phyloP scores from a whole-genome alignment of 371 early-diverging fungal species.

The Phascolomyces articulosus region DNA sequence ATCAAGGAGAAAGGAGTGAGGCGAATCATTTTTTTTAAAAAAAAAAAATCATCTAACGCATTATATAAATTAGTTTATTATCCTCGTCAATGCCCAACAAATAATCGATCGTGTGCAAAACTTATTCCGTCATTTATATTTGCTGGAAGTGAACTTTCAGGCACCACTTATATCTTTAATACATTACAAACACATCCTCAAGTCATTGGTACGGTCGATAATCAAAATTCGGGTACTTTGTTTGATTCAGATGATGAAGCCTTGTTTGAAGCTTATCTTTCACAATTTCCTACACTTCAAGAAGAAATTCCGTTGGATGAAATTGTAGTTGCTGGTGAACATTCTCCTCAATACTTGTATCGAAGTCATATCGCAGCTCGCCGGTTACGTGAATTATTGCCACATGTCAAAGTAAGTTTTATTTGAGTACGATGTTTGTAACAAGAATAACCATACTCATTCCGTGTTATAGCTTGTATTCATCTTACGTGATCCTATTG shows the following conservation, averaged over 20 bases:
- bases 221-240: conserved; percentile 6
- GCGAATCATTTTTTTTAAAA: no score
- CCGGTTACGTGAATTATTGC: conserved; percentile 37
- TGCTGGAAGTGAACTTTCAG: conserved; percentile 58
- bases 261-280: conserved; percentile 43
- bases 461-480: conserved; percentile 44
- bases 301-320: conserved; percentile 19
- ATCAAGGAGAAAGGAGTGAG: no score
- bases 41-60: not conserved
- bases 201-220: conserved; percentile 40
- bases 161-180: conserved; percentile 48
- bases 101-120: conserved; percentile 50
- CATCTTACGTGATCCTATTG: conserved; percentile 58
- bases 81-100: conserved; percentile 49
- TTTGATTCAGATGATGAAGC: conserved; percentile 30
- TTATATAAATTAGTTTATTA: conserved; percentile 37
- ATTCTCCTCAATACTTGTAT: conserved; percentile 48
- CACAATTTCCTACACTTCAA: conserved; percentile 34
- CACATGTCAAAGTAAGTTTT: conserved; percentile 37
- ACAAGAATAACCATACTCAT: no score
- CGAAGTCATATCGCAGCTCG: conserved; percentile 38
- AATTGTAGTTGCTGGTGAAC: conserved; percentile 37
- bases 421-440: no score
- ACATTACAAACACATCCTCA: conserved; percentile 55
- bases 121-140: conserved; percentile 62